phyloP scores from a whole-genome alignment of 805 yeast genomes.

The Spathaspora girioi region DNA sequence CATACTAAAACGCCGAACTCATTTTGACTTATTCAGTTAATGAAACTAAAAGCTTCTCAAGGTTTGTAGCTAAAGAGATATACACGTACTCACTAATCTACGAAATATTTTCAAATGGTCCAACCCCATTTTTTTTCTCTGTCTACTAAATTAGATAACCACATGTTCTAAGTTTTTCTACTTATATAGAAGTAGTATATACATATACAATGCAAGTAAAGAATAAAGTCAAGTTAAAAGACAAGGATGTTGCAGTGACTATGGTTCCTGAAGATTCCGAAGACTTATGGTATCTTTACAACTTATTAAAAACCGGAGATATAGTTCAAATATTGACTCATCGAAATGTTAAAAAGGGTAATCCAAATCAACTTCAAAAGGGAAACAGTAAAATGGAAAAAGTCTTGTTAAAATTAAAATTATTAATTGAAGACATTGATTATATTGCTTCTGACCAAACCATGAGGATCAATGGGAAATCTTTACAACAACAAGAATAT shows the following conservation, averaged over 20 bases:
- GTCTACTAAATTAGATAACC: not conserved
- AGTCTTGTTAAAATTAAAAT: constrained; percentile 39
- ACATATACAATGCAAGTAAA: constrained; percentile 9
- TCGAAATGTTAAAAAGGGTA: constrained; percentile 53
- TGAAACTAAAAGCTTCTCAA: too few species aligned
- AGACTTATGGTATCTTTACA: constrained; percentile 86
- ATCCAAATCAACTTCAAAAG: constrained; percentile 21
- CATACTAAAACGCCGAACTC: too few species aligned
- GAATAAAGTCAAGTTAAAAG: constrained; percentile 31
- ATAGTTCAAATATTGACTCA: constrained; percentile 65
- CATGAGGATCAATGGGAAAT: constrained; percentile 77
- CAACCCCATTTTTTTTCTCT: not conserved
- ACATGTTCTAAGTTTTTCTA: not conserved
- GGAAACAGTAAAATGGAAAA: constrained; percentile 57
- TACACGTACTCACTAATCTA: too few species aligned
- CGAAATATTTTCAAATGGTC: not conserved
- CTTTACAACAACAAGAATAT: constrained; percentile 62
- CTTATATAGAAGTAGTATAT: not conserved
- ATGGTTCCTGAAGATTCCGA: constrained; percentile 84
- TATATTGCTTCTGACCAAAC: constrained; percentile 75
- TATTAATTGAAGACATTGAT: constrained; percentile 66
- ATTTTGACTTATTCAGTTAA: too few species aligned
- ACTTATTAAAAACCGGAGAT: constrained; percentile 74
- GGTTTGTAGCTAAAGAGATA: too few species aligned
- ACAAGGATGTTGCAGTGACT: constrained; percentile 60